Base-by-base conservation (phyloP, 345 rosid genomes). In the Heritiera fomes region DNA sequence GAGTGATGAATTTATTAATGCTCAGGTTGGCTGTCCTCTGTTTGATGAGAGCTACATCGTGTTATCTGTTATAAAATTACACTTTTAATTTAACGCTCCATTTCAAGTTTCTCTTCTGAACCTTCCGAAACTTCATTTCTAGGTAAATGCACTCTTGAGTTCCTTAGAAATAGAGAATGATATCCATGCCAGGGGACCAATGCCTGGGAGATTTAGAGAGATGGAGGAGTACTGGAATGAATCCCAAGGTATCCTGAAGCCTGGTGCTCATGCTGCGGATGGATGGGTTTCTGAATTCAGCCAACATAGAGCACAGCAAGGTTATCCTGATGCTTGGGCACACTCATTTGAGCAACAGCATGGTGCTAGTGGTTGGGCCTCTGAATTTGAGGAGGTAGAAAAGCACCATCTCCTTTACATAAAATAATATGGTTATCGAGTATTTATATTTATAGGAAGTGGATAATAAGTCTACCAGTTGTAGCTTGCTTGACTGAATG, bases 141-240 rank as follows among this genome's bases (percentile, higher is more conserved):
- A 97, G 99, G 98, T 97, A 84, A 91, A 90, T 82, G 91, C 98
- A 32, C 86, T 97, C 52, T 62, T 97, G 83, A 93, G 94, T 65
- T 92, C 99, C 40, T 87, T 97, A 81, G 99, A 94, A 74, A 97
- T 97, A 66, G 99, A 97, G 60, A 80, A 83, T 79, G 92, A 91
- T 81, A 88, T 82, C 23, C 85, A 84, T 68, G 93, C 88, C 62
- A 91, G 87, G 86, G 93, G 95, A 76, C 91, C 90, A 82, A 41
- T 87, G 30, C 92, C 97, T 73, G 92, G 93, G 84, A 90, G 98
- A 86, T 89, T 85, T 73, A 87, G 79, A 62, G 99, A 97, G 86
- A 82, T 97, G 84, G 99, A 97, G 78, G 93, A 85, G 81, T 90
- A 94, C 78, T 97, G 99, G 99, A 94, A 94, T 81, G 99, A 97